Evolutionary conservation across 192 early-diverging fungal species (phyloP), one percentile per base, ranked within the genome.

Genomic region (Diversispora eburnea): DNA sequence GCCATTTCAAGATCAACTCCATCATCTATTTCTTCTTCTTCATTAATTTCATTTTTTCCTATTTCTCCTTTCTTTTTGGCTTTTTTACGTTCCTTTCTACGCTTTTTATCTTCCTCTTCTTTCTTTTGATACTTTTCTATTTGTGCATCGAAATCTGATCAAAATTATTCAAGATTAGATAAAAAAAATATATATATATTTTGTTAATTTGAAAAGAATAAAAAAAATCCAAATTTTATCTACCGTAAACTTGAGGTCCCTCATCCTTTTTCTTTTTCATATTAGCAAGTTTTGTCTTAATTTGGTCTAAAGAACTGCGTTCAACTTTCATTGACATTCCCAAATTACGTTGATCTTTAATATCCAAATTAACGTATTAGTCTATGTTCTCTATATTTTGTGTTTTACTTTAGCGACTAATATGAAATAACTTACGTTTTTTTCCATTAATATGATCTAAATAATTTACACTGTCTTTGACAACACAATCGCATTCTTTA

Each of bases 381-480:
- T 33, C 25, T 33, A 33, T 33, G 2, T 33, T 33, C 25, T 33
- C 25, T 33, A 33, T 33, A 2, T 2, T 33, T 33, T 33, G n/a
- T 58, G 8, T 57, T 6, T 5, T 57, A 41, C 42, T 6, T 54
- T 54, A 17, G 39, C 6, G 4, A 8, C 0, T 12, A 48, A 17
- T 4, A 19, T 39, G 15, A 65, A 62, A 15, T 10, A 22, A 82
- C 86, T 76, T 80, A 93, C 90, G 96, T 67, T 91, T 92, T 71
- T 85, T 85, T 70, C 93, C 92, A 78, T 97, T 98, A 64, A 93
- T 91, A 70, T 98, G 95, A 77, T 96, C 95, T 70, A 97, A 81
- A 64, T 91, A 98, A 56, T 87, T 92, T 54, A 91, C 82, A 74
- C 91, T 95, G 83, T 98, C 96, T 73, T 95, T 95, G 65, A 94